Conservation (phyloP, 1,284 basidiomycete genomes). For the Apiotrichum mycotoxinovorans region DNA sequence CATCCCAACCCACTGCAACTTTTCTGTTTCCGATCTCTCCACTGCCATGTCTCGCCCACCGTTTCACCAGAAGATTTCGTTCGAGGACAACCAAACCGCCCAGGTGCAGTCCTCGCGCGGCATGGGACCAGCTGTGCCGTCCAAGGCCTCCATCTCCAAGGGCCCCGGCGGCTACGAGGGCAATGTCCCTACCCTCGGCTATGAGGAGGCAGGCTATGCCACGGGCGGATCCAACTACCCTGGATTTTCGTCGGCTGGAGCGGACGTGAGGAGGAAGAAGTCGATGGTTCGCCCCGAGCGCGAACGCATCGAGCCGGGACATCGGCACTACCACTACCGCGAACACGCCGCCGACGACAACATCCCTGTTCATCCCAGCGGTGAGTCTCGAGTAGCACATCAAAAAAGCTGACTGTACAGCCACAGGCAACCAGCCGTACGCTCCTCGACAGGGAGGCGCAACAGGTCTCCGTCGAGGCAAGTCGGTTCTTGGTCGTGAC, state of each 20-base stretch:
- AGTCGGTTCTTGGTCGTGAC: conserved; percentile 79
- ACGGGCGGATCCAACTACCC: conserved; percentile 27
- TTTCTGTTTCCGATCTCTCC: not conserved
- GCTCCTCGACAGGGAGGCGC: conserved; percentile 39
- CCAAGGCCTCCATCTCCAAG: conserved; percentile 27
- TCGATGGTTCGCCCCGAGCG: conserved; percentile 89
- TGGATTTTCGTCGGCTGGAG: conserved; percentile 43
- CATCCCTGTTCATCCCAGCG: conserved; percentile 70
- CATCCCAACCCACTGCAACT: too few relatives aligned
- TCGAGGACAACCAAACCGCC: conserved; percentile 20
- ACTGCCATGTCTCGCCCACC: conserved; percentile 40
- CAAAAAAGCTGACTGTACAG: conserved; percentile 48
- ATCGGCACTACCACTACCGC: conserved; percentile 94
- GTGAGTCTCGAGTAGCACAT: conserved; percentile 54
- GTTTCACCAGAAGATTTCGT: conserved; percentile 39
- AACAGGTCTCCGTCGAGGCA: conserved; percentile 67
- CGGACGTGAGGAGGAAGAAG: conserved; percentile 72
- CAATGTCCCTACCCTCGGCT: conserved; percentile 25
- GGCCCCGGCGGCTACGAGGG: conserved; percentile 14
- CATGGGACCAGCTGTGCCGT: conserved; percentile 24
- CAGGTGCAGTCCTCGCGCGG: not conserved
- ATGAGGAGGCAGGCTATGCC: conserved; percentile 35
- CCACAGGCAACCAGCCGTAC: conserved; percentile 77
- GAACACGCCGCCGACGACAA: conserved; percentile 80
- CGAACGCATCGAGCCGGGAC: conserved; percentile 92